Evolutionary conservation across 306 rosid species (phyloP).

Genomic region (Vigna nakashimae): DNA sequence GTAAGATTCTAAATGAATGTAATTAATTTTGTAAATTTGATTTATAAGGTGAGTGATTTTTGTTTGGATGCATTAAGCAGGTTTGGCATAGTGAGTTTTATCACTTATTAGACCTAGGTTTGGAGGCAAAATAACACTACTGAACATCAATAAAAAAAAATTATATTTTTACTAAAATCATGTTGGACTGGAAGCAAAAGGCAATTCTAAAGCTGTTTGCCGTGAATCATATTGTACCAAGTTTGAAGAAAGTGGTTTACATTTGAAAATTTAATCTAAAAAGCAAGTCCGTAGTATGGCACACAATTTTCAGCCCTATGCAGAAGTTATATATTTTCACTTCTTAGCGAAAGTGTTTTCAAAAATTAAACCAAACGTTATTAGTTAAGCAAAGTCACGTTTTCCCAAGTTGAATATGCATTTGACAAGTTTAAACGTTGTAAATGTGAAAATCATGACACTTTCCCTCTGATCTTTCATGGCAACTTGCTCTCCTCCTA

Average conservation of each 20-base stretch:
- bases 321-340: not conserved
- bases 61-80: too few relatives aligned
- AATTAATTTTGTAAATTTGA: too few relatives aligned
- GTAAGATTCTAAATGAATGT: too few relatives aligned
- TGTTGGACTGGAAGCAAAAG: not conserved
- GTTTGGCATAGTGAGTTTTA: too few relatives aligned
- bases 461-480: not conserved
- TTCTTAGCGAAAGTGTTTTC: not conserved
- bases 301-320: not conserved
- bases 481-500: not conserved
- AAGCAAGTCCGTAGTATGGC: not conserved
- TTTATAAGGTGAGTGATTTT: too few relatives aligned
- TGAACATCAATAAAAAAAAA: too few relatives aligned
- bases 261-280: not conserved
- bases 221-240: not conserved
- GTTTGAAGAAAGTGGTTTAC: not conserved
- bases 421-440: not conserved
- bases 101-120: too few relatives aligned
- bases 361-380: not conserved
- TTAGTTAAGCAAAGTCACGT: not conserved
- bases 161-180: too few relatives aligned
- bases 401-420: not conserved
- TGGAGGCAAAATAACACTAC: too few relatives aligned
- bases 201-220: too few relatives aligned
- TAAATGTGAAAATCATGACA: not conserved